Base-by-base conservation (phyloP, 805 yeast genomes). In the Yamadazyma sp. region DNA sequence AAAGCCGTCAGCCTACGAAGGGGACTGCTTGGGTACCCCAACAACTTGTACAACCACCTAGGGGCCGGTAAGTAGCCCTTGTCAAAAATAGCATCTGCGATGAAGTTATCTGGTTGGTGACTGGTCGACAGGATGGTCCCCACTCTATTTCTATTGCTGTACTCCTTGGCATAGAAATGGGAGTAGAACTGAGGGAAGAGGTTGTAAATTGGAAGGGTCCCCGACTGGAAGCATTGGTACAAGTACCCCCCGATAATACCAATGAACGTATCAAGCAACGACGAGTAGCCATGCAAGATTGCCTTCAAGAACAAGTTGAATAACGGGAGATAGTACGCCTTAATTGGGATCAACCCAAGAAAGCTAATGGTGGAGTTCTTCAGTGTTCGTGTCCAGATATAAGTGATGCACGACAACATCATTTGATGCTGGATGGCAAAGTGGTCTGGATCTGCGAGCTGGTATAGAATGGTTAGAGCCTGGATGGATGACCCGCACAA, bases 141-240 rank as follows among this genome's bases (percentile, higher is more conserved):
- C 5, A 67, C 70, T 32, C 64, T 52, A 35, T 55, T 50, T 12
- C 62, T 61, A 7, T 28, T 22, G 12, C 19, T 22, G 8, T 15
- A 6, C 14, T 30, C 31, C 6, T 28, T 33, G 5, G 36, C 29
- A 11, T 28, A 35, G 32, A 18, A 41, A 12, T 28, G 31, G 9
- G 45, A 12, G 41, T 63, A 62, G 1, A 61, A 53, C 5, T 60
- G 58, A 1, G 70, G 63, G 27, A 61, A 44, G 27, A 68, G 51
- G 48, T 68, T 68, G 47, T 63, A 64, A 29, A 68, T 42, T 2
- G 74, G 73, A 17, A 61, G 25, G 2, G 85, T 74, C 27, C 67
- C 60, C 0, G 85, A 78, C 49, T 80, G 84, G 29, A 79, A 53
- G 52, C 87, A 82, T 44, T 73, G 75, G 59, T 78, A 80, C 4